Conservation (phyloP, 768 basidiomycete genomes). For the Hortiboletus flavorubellus region DNA sequence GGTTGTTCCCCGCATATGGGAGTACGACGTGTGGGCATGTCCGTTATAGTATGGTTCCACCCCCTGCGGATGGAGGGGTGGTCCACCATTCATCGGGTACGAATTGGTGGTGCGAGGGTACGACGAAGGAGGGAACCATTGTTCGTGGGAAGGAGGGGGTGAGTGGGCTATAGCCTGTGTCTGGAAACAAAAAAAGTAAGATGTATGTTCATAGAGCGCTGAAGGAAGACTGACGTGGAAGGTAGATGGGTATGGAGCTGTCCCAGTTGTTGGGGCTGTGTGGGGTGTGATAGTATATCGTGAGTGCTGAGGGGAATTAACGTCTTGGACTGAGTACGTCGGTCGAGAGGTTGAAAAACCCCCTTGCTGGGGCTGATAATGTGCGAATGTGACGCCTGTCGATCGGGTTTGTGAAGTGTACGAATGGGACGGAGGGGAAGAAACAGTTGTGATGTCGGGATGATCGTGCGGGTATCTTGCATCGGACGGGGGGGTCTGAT, state of each 20-base stretch:
- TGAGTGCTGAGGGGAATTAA: constrained; percentile 13
- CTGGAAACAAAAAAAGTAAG: background rate
- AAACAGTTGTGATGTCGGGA: constrained; percentile 12
- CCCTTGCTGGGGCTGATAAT: constrained; percentile 37
- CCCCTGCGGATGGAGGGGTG: constrained; percentile 19
- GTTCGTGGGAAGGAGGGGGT: constrained; percentile 19
- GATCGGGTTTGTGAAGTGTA: constrained; percentile 20
- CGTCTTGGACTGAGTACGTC: constrained; percentile 25
- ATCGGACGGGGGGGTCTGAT: constrained; percentile 13
- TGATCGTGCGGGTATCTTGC: constrained; percentile 25
- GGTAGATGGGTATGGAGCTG: constrained; percentile 24
- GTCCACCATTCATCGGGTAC: constrained; percentile 17
- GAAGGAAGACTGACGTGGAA: constrained; percentile 18
- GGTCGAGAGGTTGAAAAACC: constrained; percentile 35
- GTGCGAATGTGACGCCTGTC: constrained; percentile 33
- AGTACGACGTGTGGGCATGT: constrained; percentile 23
- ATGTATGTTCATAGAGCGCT: background rate
- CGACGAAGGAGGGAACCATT: constrained; percentile 23
- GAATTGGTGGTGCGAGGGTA: constrained; percentile 24
- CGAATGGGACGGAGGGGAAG: constrained; percentile 18
- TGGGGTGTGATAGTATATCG: constrained; percentile 19
- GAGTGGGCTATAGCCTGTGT: constrained; percentile 14
- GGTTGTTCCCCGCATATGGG: constrained; percentile 26
- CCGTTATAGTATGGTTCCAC: constrained; percentile 27
- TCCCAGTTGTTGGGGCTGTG: constrained; percentile 11